These are phyloP conservation scores for Kwoniella dejecticola DNA, from an alignment of 768 basidiomycete species.

Conservation along the genomic window DNA sequence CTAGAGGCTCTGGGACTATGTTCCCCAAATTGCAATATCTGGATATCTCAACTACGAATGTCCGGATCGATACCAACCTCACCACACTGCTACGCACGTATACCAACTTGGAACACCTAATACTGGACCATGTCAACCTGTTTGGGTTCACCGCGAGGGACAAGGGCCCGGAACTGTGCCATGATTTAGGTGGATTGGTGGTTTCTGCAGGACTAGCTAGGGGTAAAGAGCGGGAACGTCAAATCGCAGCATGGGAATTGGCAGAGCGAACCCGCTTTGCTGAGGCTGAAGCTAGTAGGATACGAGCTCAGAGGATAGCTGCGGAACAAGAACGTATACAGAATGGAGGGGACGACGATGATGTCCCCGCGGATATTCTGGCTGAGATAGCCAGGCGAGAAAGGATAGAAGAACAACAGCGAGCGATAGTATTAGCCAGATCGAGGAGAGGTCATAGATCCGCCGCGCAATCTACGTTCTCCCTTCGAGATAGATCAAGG, in stretches of 20 bases:
- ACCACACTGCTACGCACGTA: conserved; percentile 62
- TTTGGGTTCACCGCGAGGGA: conserved; percentile 61
- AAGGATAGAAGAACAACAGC: conserved; percentile 23
- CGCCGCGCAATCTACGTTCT: conserved; percentile 52
- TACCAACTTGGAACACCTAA: conserved; percentile 63
- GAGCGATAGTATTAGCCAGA: conserved; percentile 30
- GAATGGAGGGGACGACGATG: conserved; percentile 16
- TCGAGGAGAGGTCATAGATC: conserved; percentile 49
- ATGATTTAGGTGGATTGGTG: conserved; percentile 64
- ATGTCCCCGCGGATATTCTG: conserved; percentile 20
- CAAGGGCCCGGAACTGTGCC: conserved; percentile 65
- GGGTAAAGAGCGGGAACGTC: conserved; percentile 70
- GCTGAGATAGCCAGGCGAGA: conserved; percentile 17
- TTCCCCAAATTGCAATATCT: conserved; percentile 65
- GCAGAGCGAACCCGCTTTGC: conserved; percentile 39
- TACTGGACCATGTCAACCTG: conserved; percentile 69
- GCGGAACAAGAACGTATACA: conserved; percentile 1
- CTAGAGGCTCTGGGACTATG: conserved; percentile 29
- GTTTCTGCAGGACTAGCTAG: conserved; percentile 66
- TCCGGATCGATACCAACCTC: conserved; percentile 49
- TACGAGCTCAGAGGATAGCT: neutral
- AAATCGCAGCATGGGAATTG: conserved; percentile 48
- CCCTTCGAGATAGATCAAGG: conserved; percentile 47
- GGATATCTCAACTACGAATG: conserved; percentile 72
- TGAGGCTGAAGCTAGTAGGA: conserved; percentile 31